Evolutionary conservation across 805 yeast species (phyloP), one percentile per base, ranked within the genome.

Genomic region (Danielozyma ontarioensis): DNA sequence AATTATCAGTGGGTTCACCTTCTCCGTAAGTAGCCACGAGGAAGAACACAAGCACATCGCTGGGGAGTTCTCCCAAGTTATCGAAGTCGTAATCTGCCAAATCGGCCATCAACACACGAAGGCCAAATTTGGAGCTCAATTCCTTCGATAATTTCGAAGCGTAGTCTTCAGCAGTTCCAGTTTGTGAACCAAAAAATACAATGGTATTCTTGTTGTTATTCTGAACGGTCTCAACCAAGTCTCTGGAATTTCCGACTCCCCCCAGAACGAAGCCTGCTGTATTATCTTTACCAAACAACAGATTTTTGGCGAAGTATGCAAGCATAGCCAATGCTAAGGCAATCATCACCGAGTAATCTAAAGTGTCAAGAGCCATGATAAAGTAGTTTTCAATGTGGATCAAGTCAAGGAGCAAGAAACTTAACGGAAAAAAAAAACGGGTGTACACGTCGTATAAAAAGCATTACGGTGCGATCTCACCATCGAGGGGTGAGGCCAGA

Each of bases 81-180:
- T 88, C 95, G 51, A 72, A 83, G 45, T 90, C 97, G 52, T 80
- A 88, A 51, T 85, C 90, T 27, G 89, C 95, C 32, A 88, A 71
- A 59, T 90, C 97, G 6, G 82, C 93, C 37, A 82, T 77, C 82
- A 93, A 77, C 2, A 90, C 78, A 42, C 80, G 77, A 46, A 93
- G 70, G 28, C 89, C 86, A 54, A 83, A 89, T 55, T 82, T 75
- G 17, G 94, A 69, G 46, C 79, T 77, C 49, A 90, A 77, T 56
- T 93, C 98, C 54, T 89, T 88, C 30, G 95, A 78, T 46, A 88
- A 80, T 55, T 90, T 85, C 47, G 82, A 76, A 13, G 97, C 95
- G 50, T 88, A 90, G 53, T 93, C 98, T 63, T 93, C 98, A 28
- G 97, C 96, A 13, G 98, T 93, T 43, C 98, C 98, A 4, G 98